These are phyloP conservation scores for Penicillium alfredii DNA, from an alignment of 495 filamentous ascomycete species.

Conservation along the genomic window DNA sequence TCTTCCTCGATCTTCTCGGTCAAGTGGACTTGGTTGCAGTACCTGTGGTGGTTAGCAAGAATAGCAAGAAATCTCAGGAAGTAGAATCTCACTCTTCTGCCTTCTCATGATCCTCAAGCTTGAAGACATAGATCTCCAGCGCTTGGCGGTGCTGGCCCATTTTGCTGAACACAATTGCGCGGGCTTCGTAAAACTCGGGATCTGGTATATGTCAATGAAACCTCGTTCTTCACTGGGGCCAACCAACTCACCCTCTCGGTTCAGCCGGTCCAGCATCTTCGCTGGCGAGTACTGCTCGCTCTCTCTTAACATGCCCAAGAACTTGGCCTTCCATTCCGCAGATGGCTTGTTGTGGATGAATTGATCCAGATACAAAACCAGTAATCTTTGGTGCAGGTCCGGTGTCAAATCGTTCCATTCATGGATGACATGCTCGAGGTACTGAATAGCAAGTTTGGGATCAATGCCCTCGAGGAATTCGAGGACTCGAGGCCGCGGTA, in stretches of 20 bases:
- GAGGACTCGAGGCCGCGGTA: constrained; percentile 71
- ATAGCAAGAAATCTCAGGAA: no score
- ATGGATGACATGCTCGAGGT: constrained; percentile 85
- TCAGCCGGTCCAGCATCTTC: constrained; percentile 67
- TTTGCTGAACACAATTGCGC: constrained; percentile 87
- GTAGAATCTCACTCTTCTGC: constrained; percentile 71
- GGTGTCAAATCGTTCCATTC: constrained; percentile 81
- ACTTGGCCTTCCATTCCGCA: constrained; percentile 51
- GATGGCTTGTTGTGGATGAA: constrained; percentile 47
- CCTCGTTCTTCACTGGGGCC: neutral
- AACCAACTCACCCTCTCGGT: constrained; percentile 61
- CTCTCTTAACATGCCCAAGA: constrained; percentile 67
- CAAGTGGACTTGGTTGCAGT: constrained; percentile 80
- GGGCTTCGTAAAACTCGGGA: constrained; percentile 79
- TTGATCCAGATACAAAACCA: constrained; percentile 64
- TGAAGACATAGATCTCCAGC: constrained; percentile 93
- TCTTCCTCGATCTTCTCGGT: constrained; percentile 49
- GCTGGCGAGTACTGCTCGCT: constrained; percentile 76
- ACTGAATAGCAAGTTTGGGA: constrained; percentile 62
- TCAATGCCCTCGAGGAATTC: constrained; percentile 67
- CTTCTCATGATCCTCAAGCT: constrained; percentile 76
- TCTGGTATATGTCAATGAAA: constrained; percentile 42
- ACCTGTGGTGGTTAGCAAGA: constrained; percentile 49
- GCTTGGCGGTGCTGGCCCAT: constrained; percentile 95
- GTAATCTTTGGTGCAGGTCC: constrained; percentile 79